A percentile compares a stretch with the other conserved stretches of the same genome.
Evolutionary conservation across 768 basidiomycete genomes (phyloP).

Genomic region (Amyloporia xantha): DNA sequence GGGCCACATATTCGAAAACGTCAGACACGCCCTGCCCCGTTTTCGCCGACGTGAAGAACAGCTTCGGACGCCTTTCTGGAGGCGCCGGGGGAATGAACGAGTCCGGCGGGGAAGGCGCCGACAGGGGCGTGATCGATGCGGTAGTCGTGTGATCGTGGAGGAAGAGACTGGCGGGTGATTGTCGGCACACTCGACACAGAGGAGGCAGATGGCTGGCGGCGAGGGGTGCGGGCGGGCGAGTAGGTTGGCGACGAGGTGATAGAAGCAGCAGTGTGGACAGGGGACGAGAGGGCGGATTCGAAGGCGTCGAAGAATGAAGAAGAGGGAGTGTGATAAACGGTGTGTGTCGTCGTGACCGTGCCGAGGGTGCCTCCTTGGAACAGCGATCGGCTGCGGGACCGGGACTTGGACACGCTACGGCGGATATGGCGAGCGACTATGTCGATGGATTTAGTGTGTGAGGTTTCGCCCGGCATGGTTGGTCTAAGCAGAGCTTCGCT

Average conservation of each 20-base stretch:
- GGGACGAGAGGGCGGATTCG: constrained; percentile 56
- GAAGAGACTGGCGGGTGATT: constrained; percentile 56
- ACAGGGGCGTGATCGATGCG: constrained; percentile 20
- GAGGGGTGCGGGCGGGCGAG: constrained; percentile 19
- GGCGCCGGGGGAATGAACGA: constrained; percentile 14
- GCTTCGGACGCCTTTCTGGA: constrained; percentile 50
- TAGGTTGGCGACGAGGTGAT: constrained; percentile 18
- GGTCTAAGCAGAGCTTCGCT: constrained; percentile 1
- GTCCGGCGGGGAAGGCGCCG: constrained; percentile 9
- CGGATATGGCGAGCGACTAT: constrained; percentile 22
- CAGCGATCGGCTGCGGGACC: constrained; percentile 39
- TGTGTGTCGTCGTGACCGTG: constrained; percentile 50
- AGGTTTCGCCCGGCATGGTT: constrained; percentile 20
- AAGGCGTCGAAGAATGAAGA: constrained; percentile 67
- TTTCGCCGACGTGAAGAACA: constrained; percentile 76
- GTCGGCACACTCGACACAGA: constrained; percentile 46
- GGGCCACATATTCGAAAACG: constrained; percentile 73
- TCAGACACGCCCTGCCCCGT: constrained; percentile 65
- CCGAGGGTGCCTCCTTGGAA: constrained; percentile 43
- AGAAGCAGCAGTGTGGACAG: constrained; percentile 30
- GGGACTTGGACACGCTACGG: constrained; percentile 34
- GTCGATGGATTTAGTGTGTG: constrained; percentile 28
- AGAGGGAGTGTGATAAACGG: constrained; percentile 72
- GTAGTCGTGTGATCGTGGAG: constrained; percentile 19
- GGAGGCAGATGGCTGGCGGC: constrained; percentile 26